Base-by-base conservation (phyloP, 1,139 yeast genomes). In the Pichia sp. region DNA sequence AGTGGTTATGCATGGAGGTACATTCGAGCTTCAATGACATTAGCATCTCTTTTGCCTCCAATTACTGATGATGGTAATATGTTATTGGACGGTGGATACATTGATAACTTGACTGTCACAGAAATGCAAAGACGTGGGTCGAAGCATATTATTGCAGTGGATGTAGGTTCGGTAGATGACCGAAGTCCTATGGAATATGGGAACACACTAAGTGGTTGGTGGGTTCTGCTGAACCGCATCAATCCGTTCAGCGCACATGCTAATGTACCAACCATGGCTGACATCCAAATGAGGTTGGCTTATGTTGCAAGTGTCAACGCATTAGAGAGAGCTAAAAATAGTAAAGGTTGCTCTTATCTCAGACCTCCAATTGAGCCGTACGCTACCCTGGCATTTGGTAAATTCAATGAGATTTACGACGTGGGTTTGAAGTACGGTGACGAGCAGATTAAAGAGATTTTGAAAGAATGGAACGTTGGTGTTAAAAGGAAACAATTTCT, bases 301-400 rank as follows among this genome's bases (percentile, higher is more conserved):
- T 93, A 93, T 70, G 99, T 93, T 31, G 89, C 97, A 0, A 88
- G 96, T 58, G 99, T 93, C 1, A 88, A 88, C 69, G 98, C 98
- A 0, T 73, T 93, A 51, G 97, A 93, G 65, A 76, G 80, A 55
- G 97, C 97, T 2, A 93, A 93, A 66, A 75, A 71, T 45, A 86
- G 92, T 0, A 88, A 90, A 0, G 97, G 96, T 0, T 95, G 93
- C 13, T 76, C 87, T n/a, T 93, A 93, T 67, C 74, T 90, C 63
- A 79, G 99, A 47, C 99, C 99, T 3, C 99, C 99, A 0, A 88
- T 93, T 63, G 97, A 92, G 63, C 79, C 82, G 59, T 92, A 84
- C 67, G 97, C 95, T 0, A 93, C 98, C 0, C 75, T 93, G 54
- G 99, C 93, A 65, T 93, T 93, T 71, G 92, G 85, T 15, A 90